Evolutionary conservation across 2,329 filamentous ascomycete genomes (phyloP).

Genomic region (Phialophora chinensis): DNA sequence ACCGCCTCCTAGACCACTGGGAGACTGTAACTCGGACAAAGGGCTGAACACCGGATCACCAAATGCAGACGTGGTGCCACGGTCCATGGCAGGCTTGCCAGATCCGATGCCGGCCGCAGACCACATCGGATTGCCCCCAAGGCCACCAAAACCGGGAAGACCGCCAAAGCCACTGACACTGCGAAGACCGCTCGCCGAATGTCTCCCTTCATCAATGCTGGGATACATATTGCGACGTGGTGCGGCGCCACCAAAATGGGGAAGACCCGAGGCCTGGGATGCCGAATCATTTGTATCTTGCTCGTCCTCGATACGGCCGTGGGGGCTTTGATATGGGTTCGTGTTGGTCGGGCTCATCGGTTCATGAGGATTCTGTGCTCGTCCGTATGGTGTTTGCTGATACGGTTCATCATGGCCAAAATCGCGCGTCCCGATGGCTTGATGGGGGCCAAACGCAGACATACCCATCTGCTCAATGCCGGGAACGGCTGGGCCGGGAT

Average conservation of each 20-base stretch:
- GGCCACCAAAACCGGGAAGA: conserved; percentile 68
- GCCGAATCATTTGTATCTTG: conserved; percentile 56
- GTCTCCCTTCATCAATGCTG: conserved; percentile 80
- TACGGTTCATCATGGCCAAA: conserved; percentile 63
- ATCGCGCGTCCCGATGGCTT: conserved; percentile 64
- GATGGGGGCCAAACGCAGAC: conserved; percentile 65
- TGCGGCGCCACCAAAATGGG: conserved; percentile 55
- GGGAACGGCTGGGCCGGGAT: conserved; percentile 63
- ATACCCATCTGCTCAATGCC: conserved; percentile 62
- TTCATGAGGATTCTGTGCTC: conserved; percentile 60
- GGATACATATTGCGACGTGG: conserved; percentile 58
- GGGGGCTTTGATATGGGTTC: conserved; percentile 93
- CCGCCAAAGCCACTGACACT: conserved; percentile 44
- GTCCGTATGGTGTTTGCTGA: conserved; percentile 60
- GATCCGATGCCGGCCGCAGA: conserved; percentile 63
- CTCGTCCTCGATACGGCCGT: conserved; percentile 69
- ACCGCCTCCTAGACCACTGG: conserved; percentile 67
- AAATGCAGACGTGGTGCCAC: conserved; percentile 58
- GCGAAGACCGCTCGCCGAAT: conserved; percentile 82
- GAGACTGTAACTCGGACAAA: conserved; percentile 78
- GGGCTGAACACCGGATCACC: conserved; percentile 72
- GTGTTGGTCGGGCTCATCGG: conserved; percentile 91
- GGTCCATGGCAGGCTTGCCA: conserved; percentile 71
- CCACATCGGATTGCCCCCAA: conserved; percentile 58
- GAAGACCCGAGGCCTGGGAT: conserved; percentile 50